Base-by-base conservation (phyloP, 2,329 filamentous ascomycete genomes). In the Hansfordia pulvinata region DNA sequence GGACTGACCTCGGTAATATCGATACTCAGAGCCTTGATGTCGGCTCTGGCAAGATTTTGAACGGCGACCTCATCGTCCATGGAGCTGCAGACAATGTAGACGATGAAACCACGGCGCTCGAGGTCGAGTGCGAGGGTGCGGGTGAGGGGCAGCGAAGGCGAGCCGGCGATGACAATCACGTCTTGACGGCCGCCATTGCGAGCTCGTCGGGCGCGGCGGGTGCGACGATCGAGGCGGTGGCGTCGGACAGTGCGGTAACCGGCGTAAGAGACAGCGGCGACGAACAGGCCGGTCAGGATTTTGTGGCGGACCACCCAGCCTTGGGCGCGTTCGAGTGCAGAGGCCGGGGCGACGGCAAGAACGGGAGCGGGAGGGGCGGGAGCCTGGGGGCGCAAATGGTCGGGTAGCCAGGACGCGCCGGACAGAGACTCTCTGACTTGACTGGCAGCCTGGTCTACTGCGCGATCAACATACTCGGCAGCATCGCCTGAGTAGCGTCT, bases 31-130 rank as follows among this genome's bases (percentile, higher is more conserved):
- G 88, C 75, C 35, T 79, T 71, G 36, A 96, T 78, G 46, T 96
- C 90, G 6, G 74, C 64, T 34, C 84, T 67, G n/a, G 75, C 68
- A 49, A 93, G 70, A 33, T 71, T 68, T 33, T 82, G 71, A 10
- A 96, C 75, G 35, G 79, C 58, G 19, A 76, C 64, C 49, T 96
- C 85, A 39, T 96, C 88, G 41, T 93, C 82, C 32, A 75, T 58
- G n/a, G 74, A 83, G 36, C 74, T 78, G 42, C 85, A 88, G 1
- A 93, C 81, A 33, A 98, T 64, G 50, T 85, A 98, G 30, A 96
- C 83, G 33, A 96, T 81, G 50, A 92, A 96, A 4, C 90, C 90
- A 36, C 85, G 73, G 32, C 85, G 67, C 55, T 96, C 90, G 38
- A 98, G 62, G 46, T 98, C 90, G 25, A 86, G 56, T 3, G 84